These are phyloP conservation scores for Filobasidium floriforme DNA, from an alignment of 768 basidiomycete species.

Conservation along the genomic window DNA sequence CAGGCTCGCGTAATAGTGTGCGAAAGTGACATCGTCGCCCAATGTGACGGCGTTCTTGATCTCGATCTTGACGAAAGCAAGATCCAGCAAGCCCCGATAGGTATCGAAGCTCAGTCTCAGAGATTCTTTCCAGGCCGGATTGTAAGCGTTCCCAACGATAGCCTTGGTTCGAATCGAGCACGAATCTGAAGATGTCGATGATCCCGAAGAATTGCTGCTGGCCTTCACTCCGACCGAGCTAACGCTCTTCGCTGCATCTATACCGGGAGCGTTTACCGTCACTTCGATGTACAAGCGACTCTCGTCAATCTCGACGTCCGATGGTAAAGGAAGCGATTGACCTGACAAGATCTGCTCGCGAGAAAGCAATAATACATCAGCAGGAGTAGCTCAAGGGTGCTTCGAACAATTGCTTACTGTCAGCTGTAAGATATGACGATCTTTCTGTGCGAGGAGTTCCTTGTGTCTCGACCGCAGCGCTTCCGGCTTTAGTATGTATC, in stretches of 20 bases:
- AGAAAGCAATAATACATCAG: not conserved
- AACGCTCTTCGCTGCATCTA: conserved; percentile 1
- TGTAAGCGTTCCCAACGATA: conserved; percentile 83
- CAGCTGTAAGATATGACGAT: conserved; percentile 59
- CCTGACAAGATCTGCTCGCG: conserved; percentile 66
- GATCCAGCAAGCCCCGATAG: conserved; percentile 60
- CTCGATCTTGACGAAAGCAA: conserved; percentile 74
- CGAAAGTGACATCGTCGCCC: conserved; percentile 61
- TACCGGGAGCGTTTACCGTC: conserved; percentile 64
- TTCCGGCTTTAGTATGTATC: conserved; percentile 82
- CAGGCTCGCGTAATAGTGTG: conserved; percentile 64
- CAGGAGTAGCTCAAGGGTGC: not conserved
- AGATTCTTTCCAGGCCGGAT: conserved; percentile 74
- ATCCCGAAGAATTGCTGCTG: not conserved
- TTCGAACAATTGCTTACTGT: conserved; percentile 48
- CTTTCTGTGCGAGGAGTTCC: conserved; percentile 52
- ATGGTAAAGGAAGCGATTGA: conserved; percentile 74
- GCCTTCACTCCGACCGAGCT: conserved; percentile 22
- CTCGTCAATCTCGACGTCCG: conserved; percentile 53
- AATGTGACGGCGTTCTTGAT: conserved; percentile 58
- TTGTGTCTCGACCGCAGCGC: conserved; percentile 63
- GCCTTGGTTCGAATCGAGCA: conserved; percentile 51
- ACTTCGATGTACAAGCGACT: conserved; percentile 59
- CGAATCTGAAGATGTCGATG: not conserved
- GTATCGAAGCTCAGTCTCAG: conserved; percentile 55